A percentile compares a stretch with the other conserved stretches of the same genome.
phyloP scores from a whole-genome alignment of 208 protist genomes.

The Trichomonas tenax region DNA sequence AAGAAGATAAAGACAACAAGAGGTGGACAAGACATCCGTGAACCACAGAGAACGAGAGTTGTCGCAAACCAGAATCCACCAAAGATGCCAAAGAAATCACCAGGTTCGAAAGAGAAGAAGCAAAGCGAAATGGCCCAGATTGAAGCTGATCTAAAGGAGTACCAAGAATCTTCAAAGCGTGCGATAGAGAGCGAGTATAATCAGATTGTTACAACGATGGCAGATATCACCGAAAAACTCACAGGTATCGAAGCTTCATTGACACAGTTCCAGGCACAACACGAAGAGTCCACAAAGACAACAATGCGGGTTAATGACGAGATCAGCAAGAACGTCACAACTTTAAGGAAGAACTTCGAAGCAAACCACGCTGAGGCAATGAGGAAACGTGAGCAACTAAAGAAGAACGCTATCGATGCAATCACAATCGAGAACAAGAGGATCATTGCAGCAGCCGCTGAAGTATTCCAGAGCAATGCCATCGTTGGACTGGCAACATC shows the following conservation, averaged over 20 bases:
- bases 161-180: too few species aligned
- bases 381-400: background rate
- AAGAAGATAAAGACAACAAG: too few species aligned
- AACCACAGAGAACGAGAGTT: too few species aligned
- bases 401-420: background rate
- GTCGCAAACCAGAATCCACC: too few species aligned
- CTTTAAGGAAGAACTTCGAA: background rate
- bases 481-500: background rate
- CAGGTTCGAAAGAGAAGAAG: too few species aligned
- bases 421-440: background rate
- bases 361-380: background rate
- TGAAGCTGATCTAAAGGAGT: too few species aligned
- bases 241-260: background rate
- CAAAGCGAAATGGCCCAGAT: too few species aligned
- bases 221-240: too few species aligned
- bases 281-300: background rate
- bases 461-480: background rate
- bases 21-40: too few species aligned
- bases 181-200: too few species aligned
- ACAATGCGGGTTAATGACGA: background rate
- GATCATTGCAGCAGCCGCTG: background rate
- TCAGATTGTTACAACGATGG: too few species aligned
- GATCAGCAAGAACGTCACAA: background rate
- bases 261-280: background rate
- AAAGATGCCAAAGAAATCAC: too few species aligned